Conservation (phyloP, 805 yeast species). For the Kluyveromyces wickerhamii region DNA sequence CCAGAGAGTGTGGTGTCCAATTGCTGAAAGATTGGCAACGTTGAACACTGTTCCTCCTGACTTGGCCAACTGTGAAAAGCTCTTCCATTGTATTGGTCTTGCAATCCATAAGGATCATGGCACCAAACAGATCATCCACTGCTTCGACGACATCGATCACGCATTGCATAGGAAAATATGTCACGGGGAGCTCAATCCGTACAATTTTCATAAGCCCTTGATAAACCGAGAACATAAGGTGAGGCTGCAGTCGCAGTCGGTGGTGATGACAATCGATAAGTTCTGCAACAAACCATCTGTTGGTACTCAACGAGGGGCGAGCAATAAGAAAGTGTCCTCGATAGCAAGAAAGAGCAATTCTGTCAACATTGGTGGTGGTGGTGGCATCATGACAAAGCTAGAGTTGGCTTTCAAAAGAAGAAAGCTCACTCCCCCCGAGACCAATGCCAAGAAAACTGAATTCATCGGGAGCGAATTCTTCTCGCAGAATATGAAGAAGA, state of each 20-base stretch:
- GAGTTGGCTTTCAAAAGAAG: slow-evolving; percentile 18
- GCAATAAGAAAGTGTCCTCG: background rate
- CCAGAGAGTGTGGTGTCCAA: slow-evolving; percentile 81
- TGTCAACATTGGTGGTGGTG: background rate
- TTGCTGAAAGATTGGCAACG: slow-evolving; percentile 39
- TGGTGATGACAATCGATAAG: slow-evolving; percentile 14
- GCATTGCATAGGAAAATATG: slow-evolving; percentile 51
- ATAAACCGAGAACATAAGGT: slow-evolving; percentile 26
- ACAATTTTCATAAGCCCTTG: slow-evolving; percentile 28
- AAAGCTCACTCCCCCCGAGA: slow-evolving; percentile 10
- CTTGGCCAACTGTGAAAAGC: slow-evolving; percentile 19
- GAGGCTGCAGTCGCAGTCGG: slow-evolving; percentile 15
- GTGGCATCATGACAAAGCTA: slow-evolving; percentile 10
- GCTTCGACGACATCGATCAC: slow-evolving; percentile 31
- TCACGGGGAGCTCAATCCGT: slow-evolving; percentile 60
- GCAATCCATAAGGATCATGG: slow-evolving; percentile 20
- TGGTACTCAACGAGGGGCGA: background rate
- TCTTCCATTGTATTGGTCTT: slow-evolving; percentile 35
- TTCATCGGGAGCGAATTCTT: slow-evolving; percentile 1
- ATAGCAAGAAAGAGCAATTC: slow-evolving; percentile 9
- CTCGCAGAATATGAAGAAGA: slow-evolving; percentile 1
- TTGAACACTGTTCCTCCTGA: slow-evolving; percentile 48
- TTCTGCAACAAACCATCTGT: slow-evolving; percentile 12
- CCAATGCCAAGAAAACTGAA: background rate
- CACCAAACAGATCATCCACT: slow-evolving; percentile 19